A percentile compares a stretch with the other conserved stretches of the same genome.
Conservation (phyloP, 2,329 filamentous ascomycete species). For the Nothophoma quercina region DNA sequence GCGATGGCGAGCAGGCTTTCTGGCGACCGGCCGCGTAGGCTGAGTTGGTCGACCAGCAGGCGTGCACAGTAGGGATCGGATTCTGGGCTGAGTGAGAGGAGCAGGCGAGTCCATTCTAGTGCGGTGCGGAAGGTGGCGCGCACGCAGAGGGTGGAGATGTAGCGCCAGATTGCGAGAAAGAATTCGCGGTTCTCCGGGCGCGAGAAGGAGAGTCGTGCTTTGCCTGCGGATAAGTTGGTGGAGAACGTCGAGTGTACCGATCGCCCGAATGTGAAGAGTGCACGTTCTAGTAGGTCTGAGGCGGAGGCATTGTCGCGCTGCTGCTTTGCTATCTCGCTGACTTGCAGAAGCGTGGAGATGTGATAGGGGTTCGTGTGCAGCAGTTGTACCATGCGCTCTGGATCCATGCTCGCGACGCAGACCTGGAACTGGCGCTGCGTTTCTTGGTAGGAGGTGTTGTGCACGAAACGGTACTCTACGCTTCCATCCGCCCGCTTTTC, state of each 20-base stretch:
- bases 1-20: slow-evolving; percentile 77
- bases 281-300: slow-evolving; percentile 86
- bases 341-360: slow-evolving; percentile 90
- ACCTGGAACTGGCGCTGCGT: slow-evolving; percentile 79
- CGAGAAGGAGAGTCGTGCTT: slow-evolving; percentile 80
- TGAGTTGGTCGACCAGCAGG: slow-evolving; percentile 82
- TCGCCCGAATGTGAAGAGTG: slow-evolving; percentile 91
- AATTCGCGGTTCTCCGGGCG: slow-evolving; percentile 90
- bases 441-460: slow-evolving; percentile 75
- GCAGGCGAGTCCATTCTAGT: slow-evolving; percentile 89
- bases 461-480: slow-evolving; percentile 78
- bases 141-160: slow-evolving; percentile 82
- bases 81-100: slow-evolving; percentile 75
- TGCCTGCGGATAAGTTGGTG: slow-evolving; percentile 76
- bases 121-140: slow-evolving; percentile 95
- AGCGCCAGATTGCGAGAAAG: slow-evolving; percentile 88
- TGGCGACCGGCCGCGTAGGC: slow-evolving; percentile 80
- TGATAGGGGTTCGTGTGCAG: slow-evolving; percentile 84
- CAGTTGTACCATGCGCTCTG: slow-evolving; percentile 79
- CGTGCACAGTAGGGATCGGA: slow-evolving; percentile 84
- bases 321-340: slow-evolving; percentile 89
- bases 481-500: slow-evolving; percentile 64
- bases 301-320: slow-evolving; percentile 87
- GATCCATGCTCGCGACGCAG: slow-evolving; percentile 84
- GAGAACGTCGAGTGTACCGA: slow-evolving; percentile 85